Evolutionary conservation across 768 basidiomycete species (phyloP).

Genomic region (Gyrodon lividus): DNA sequence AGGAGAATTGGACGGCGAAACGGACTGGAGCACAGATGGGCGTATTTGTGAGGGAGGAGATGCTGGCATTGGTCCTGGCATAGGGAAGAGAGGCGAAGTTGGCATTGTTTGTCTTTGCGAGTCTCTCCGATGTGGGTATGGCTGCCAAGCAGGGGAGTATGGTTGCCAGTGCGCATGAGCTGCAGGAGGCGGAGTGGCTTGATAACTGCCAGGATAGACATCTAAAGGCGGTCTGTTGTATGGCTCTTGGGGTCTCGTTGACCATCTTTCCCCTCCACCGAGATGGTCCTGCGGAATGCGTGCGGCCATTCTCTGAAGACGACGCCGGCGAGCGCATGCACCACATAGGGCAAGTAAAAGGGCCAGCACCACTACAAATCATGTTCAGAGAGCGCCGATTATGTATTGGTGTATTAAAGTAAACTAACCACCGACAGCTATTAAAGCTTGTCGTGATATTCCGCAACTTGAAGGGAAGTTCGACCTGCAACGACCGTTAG

Average conservation of each 20-base stretch:
- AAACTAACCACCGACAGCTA: conserved; percentile 12
- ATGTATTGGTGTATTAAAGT: neutral
- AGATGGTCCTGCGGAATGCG: neutral
- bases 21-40: neutral
- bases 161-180: neutral
- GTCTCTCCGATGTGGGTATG: neutral
- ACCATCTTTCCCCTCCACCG: neutral
- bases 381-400: conserved; percentile 1
- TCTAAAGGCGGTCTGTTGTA: neutral
- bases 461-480: neutral
- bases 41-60: conserved; percentile 1
- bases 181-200: neutral
- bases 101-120: conserved; percentile 3
- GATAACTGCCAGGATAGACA: neutral
- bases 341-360: neutral
- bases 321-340: neutral
- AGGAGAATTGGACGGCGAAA: conserved; percentile 2
- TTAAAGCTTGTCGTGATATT: neutral
- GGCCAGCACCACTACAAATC: neutral
- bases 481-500: neutral
- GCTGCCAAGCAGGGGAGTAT: conserved; percentile 7
- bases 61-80: neutral
- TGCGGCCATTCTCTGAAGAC: neutral
- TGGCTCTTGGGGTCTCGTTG: conserved; percentile 2
- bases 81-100: neutral